These are phyloP conservation scores for Rutstroemia sp. DNA, from an alignment of 2,329 filamentous ascomycete species.

Conservation along the genomic window DNA sequence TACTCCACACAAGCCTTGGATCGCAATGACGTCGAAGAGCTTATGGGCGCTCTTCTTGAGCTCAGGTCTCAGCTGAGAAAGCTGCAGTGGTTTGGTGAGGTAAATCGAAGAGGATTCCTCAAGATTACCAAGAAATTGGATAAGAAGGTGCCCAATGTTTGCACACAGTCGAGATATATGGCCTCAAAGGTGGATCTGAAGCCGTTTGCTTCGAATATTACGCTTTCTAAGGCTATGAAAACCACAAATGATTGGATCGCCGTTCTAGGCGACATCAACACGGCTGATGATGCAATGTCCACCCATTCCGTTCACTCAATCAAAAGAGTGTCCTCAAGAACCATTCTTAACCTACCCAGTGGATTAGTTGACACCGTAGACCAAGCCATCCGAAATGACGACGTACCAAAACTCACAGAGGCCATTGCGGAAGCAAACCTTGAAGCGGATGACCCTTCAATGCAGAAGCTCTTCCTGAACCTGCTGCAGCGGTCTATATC, in stretches of 20 bases:
- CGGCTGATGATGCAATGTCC: slow-evolving; percentile 67
- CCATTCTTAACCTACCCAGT: slow-evolving; percentile 64
- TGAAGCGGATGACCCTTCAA: slow-evolving; percentile 43
- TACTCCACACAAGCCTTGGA: slow-evolving; percentile 69
- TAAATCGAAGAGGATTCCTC: slow-evolving; percentile 88
- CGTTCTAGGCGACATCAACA: slow-evolving; percentile 68
- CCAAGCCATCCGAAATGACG: slow-evolving; percentile 61
- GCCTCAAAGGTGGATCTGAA: slow-evolving; percentile 84
- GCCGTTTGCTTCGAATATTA: slow-evolving; percentile 73
- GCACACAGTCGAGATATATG: slow-evolving; percentile 79
- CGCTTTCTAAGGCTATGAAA: slow-evolving; percentile 50
- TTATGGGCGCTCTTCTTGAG: slow-evolving; percentile 84
- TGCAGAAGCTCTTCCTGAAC: slow-evolving; percentile 68
- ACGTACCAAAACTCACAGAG: slow-evolving; percentile 48
- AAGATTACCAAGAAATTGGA: slow-evolving; percentile 99
- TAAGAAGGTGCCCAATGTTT: slow-evolving; percentile 75
- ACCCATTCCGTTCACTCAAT: slow-evolving; percentile 63
- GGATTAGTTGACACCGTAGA: slow-evolving; percentile 65
- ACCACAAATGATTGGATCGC: slow-evolving; percentile 89
- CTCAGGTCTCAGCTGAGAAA: slow-evolving; percentile 82
- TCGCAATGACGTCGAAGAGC: slow-evolving; percentile 81
- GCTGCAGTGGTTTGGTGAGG: slow-evolving; percentile 95
- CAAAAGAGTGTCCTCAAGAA: slow-evolving; percentile 68
- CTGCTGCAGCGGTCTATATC: slow-evolving; percentile 72
- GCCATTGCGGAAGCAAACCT: slow-evolving; percentile 52